These are phyloP conservation scores for Daldinia vernicosa DNA, from an alignment of 495 filamentous ascomycete genomes.

Conservation along the genomic window DNA sequence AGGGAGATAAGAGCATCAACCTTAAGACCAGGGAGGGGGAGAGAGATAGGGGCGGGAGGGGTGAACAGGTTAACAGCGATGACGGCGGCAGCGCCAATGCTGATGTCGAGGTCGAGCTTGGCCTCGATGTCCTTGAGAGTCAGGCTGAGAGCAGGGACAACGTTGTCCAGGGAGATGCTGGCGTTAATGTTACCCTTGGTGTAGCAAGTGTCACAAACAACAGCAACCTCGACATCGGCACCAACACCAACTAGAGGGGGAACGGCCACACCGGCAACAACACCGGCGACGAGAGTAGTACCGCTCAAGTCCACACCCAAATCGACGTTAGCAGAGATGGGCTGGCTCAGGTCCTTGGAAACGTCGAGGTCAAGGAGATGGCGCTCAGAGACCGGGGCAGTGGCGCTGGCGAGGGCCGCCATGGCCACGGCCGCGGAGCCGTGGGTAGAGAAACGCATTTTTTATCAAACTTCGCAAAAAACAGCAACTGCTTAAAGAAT, in stretches of 20 bases:
- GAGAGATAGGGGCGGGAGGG: constrained; percentile 39
- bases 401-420: constrained; percentile 45
- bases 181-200: constrained; percentile 50
- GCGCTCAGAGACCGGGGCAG: constrained; percentile 36
- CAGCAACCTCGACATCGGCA: constrained; percentile 39
- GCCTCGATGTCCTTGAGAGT: constrained; percentile 48
- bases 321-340: constrained; percentile 40
- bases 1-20: constrained; percentile 51
- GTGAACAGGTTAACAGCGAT: constrained; percentile 51
- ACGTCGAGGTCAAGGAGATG: constrained; percentile 35
- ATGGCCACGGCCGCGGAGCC: constrained; percentile 47
- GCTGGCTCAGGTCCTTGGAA: constrained; percentile 39
- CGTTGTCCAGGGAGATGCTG: constrained; percentile 45
- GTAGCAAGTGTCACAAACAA: constrained; percentile 48
- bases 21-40: constrained; percentile 48
- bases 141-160: constrained; percentile 46
- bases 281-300: constrained; percentile 40
- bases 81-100: constrained; percentile 46
- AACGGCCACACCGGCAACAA: constrained; percentile 38
- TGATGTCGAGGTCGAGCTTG: constrained; percentile 48
- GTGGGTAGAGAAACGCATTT: constrained; percentile 46
- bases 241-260: constrained; percentile 32
- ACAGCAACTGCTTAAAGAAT: constrained; percentile 44
- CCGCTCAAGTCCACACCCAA: constrained; percentile 41
- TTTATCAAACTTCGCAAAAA: constrained; percentile 15